These are phyloP conservation scores for Vaccinium vitisidaea DNA, from an alignment of 148 eudicot species.

Conservation along the genomic window DNA sequence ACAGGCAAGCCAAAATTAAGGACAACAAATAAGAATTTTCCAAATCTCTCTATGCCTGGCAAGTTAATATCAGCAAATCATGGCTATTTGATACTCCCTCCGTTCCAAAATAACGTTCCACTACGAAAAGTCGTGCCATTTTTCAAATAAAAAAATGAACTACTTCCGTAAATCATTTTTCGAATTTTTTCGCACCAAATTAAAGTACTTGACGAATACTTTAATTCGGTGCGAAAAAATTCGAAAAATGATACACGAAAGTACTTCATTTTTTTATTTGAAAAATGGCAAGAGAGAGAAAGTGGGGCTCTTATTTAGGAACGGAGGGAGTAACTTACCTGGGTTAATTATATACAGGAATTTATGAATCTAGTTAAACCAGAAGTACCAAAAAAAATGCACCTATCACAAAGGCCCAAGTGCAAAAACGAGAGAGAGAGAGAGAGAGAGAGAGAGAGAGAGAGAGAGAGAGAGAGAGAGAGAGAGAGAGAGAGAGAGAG, in stretches of 20 bases:
- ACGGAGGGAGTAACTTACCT: no score
- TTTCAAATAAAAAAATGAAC: no score
- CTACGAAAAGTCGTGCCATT: no score
- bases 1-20: slow-evolving; percentile 7
- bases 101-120: no score
- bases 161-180: no score
- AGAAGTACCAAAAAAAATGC: neutral
- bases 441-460: neutral
- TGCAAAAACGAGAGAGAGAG: neutral
- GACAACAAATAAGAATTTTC: neutral
- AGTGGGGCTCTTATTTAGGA: no score
- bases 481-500: neutral
- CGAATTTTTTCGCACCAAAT: no score
- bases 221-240: no score
- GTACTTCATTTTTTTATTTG: no score
- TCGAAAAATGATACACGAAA: no score
- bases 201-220: no score
- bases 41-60: neutral
- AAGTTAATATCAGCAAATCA: neutral
- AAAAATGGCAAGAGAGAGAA: no score
- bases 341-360: neutral
- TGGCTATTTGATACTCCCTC: neutral
- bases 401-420: neutral
- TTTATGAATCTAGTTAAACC: neutral
- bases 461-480: neutral